Conservation (phyloP, 2,329 filamentous ascomycete genomes). For the Penicillium italicum region DNA sequence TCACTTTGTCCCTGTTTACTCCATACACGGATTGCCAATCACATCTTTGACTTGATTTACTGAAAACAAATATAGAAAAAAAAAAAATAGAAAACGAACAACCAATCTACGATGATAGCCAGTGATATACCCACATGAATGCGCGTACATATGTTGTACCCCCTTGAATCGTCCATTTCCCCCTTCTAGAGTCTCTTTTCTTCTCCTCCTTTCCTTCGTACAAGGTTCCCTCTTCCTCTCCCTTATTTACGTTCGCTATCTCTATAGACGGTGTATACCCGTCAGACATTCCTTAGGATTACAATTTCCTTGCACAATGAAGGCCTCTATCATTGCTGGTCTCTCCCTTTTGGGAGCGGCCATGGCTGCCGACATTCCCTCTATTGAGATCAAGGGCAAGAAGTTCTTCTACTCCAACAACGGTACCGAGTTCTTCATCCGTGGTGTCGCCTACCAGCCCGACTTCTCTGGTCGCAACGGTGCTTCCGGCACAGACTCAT, state of each 20-base stretch:
- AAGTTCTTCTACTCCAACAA: constrained; percentile 90
- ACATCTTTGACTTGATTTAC: not conserved
- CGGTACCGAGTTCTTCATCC: constrained; percentile 75
- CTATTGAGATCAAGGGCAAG: constrained; percentile 65
- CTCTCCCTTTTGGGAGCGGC: constrained; percentile 51
- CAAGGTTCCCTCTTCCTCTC: constrained; percentile 5
- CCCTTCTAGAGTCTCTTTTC: constrained; percentile 10
- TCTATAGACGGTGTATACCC: not conserved
- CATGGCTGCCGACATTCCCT: constrained; percentile 52
- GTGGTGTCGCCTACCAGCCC: constrained; percentile 88
- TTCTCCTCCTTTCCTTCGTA: not conserved
- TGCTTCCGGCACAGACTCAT: constrained; percentile 47
- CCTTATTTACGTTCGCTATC: constrained; percentile 6
- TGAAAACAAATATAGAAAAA: not conserved
- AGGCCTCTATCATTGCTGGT: constrained; percentile 50
- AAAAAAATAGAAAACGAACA: not conserved
- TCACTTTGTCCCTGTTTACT: not conserved
- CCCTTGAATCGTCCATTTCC: constrained; percentile 3
- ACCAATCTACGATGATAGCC: not conserved
- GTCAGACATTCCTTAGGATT: constrained; percentile 15
- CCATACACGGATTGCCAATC: constrained; percentile 4
- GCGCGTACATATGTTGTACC: not conserved
- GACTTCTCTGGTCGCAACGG: constrained; percentile 58
- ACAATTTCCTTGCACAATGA: constrained; percentile 48
- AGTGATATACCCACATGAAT: constrained; percentile 5